Base-by-base conservation (phyloP, 1,139 yeast genomes). In the Petasospora fabianii region DNA sequence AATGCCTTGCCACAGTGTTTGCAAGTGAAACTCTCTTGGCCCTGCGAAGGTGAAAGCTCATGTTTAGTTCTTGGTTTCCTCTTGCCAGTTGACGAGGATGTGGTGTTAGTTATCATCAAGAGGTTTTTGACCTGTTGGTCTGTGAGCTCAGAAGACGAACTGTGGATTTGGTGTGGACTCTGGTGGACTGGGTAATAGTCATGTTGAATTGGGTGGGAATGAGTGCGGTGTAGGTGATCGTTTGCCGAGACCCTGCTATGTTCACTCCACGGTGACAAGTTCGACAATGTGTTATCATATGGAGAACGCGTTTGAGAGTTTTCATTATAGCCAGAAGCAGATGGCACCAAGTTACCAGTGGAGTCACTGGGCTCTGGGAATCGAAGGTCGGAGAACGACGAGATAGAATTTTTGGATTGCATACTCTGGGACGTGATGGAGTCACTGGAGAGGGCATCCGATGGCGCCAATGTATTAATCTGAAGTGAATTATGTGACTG, bases 1-100 rank as follows among this genome's bases (percentile, higher is more conserved):
- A 76, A 76, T 5, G 65, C 64, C 53, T 75, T 76, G 8, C 65
- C 68, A 54, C 82, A 76, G 13, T 63, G 57, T 10, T 62, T 58
- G 51, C 82, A 76, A 2, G 69, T 66, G 50, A 64, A 72, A 6
- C 38, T 34, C 18, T 43, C 48, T 3, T 24, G 19, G 11, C 18
- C 16, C n/a, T 24, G 21, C 10, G 11, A 12, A 10, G 13, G 27
- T 10, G 24, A 6, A 10, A 19, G 9, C 7, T 31, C 24, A 28
- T 34, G 27, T 16, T 14, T 19, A 9, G 17, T 34, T 24, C 38
- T 36, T 26, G 43, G 42, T 32, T 20, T 40, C 36, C 40, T 42
- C 39, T 38, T 38, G 20, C 39, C 46, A 14, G 39, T 34, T 7
- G 34, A 38, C 4, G 42, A 34, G 2, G 35, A 39, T 11, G 46